Conservation (phyloP, 164 flowering plant species). For the Kalanchoe fedtschenkoi region DNA sequence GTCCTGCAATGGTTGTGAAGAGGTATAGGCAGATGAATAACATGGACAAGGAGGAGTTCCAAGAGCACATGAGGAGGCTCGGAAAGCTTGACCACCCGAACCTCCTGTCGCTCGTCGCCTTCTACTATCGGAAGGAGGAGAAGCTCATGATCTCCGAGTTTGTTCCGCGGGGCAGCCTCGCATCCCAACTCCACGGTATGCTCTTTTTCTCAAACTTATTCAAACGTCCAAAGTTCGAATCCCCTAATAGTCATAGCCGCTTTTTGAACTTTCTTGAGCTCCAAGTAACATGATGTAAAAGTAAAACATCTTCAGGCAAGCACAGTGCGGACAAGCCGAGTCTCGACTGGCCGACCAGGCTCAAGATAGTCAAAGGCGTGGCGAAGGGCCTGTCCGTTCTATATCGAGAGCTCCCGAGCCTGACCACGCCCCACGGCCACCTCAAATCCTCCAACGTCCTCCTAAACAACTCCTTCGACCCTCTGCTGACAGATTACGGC, state of each 20-base stretch:
- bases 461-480: slow-evolving; percentile 32
- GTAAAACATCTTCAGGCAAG: slow-evolving; percentile 1
- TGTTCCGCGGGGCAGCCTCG: slow-evolving; percentile 56
- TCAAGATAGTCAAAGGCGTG: slow-evolving; percentile 67
- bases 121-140: slow-evolving; percentile 71
- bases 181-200: slow-evolving; percentile 60
- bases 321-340: slow-evolving; percentile 23
- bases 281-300: neutral
- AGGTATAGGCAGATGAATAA: slow-evolving; percentile 77
- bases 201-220: neutral
- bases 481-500: slow-evolving; percentile 54
- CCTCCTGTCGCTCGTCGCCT: slow-evolving; percentile 64
- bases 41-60: slow-evolving; percentile 64
- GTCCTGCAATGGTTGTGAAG: slow-evolving; percentile 62
- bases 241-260: too few relatives aligned
- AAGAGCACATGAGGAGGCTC: slow-evolving; percentile 76
- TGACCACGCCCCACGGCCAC: slow-evolving; percentile 69
- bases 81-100: slow-evolving; percentile 65
- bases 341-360: slow-evolving; percentile 56
- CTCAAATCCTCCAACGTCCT: slow-evolving; percentile 81
- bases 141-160: slow-evolving; percentile 59
- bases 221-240: neutral
- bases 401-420: slow-evolving; percentile 46
- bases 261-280: neutral
- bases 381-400: slow-evolving; percentile 48